Evolutionary conservation across 257 asterid genomes (phyloP), one percentile per base, ranked within the genome.

Genomic region (Rubia yunnanensis): DNA sequence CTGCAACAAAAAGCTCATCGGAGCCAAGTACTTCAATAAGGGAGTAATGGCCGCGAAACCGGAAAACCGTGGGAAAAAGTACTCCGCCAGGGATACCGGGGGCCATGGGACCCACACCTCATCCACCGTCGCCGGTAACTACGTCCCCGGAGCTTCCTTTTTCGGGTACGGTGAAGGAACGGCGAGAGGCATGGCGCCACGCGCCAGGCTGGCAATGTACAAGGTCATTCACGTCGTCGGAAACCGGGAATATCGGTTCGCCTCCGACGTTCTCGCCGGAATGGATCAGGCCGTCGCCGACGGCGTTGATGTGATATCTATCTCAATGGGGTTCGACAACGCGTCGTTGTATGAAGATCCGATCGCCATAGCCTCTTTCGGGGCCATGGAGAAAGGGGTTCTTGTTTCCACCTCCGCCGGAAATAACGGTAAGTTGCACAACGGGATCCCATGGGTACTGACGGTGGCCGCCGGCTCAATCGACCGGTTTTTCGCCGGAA

Each of bases 101-200:
- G 85, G 86, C 23, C 89, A 84, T 15, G 89, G 89, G 4, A 84
- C 89, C 0, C 89, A 84, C 58, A 80, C 84, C 0, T 79, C 89
- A 0, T 82, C 86, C n/a, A 84, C 78, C 1, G 86, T 66, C 1
- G 85, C 74, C 0, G 86, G 85, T 5, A 84, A 75, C 66, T 81
- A 79, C 17, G 83, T 84, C 0, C 71, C 60, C 0, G 73, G 73
- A 3, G 86, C 60, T 24, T 81, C 89, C 0, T 76, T 62, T 17
- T 84, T 84, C 3, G 86, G 86, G 10, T 84, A 81, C 50, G 86
- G 81, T 0, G 0, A n/a, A 0, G 86, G 89, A 1, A 81, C 76
- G 1, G 77, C 89, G 1, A 61, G 73, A 59, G 89, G 86, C 4
- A 44, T 78, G 1, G 89, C 89, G 0, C 85, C 89, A 0, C 78